A percentile compares a stretch with the other conserved stretches of the same genome.
Conservation (phyloP, 305 asterid species). For the Withania somnifera region DNA sequence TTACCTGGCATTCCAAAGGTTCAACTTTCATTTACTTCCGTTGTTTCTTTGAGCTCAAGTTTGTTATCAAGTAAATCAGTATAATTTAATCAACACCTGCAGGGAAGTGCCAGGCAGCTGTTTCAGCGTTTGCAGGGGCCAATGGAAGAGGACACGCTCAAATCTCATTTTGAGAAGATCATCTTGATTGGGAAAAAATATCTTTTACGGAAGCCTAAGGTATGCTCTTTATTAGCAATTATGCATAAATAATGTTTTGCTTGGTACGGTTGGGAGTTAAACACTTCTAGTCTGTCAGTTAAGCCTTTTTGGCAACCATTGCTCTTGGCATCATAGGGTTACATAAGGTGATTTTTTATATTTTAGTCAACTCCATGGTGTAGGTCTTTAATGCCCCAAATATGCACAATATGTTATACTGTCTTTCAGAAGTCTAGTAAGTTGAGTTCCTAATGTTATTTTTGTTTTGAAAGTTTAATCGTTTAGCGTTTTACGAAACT, state of each 20-base stretch:
- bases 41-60: conserved; percentile 1
- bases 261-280: neutral
- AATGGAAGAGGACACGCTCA: conserved; percentile 66
- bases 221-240: conserved; percentile 6
- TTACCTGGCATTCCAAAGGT: conserved; percentile 89
- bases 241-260: conserved; percentile 1
- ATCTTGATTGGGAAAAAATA: conserved; percentile 41
- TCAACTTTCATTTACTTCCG: neutral
- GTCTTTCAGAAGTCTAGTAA: neutral
- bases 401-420: neutral
- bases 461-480: neutral
- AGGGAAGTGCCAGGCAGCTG: conserved; percentile 83
- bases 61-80: neutral
- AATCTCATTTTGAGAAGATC: conserved; percentile 72
- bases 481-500: neutral
- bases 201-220: conserved; percentile 42
- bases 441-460: neutral
- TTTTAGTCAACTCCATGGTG: neutral
- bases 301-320: neutral
- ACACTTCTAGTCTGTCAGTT: neutral
- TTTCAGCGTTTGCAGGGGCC: conserved; percentile 82
- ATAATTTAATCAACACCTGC: conserved; percentile 9
- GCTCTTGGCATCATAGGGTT: neutral
- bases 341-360: neutral
- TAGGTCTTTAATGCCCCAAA: neutral